Evolutionary conservation across 2,329 filamentous ascomycete genomes (phyloP).

Genomic region (Mycocentrospora acerina): DNA sequence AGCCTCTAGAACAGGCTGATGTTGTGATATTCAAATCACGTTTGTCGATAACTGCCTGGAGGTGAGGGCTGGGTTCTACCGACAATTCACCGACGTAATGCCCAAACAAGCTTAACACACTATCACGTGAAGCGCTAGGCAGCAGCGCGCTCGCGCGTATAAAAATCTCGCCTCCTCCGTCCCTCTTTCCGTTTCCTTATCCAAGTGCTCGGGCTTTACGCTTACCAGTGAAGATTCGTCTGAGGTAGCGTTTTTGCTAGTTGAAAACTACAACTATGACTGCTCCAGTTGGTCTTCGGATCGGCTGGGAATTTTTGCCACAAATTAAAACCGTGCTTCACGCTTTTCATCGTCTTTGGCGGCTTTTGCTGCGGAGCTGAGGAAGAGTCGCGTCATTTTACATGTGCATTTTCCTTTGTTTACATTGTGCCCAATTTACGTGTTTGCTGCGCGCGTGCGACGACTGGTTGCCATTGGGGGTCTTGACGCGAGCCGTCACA

Average conservation of each 20-base stretch:
- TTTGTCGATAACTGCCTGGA: no score
- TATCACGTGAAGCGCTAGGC: background rate
- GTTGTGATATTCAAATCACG: no score
- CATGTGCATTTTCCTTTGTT: no score
- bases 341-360: conserved; percentile 33
- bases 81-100: no score
- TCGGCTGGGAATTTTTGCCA: conserved; percentile 81
- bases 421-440: no score
- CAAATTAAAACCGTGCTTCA: conserved; percentile 27
- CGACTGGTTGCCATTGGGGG: no score
- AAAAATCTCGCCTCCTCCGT: background rate
- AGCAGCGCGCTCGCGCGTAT: background rate
- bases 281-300: conserved; percentile 70
- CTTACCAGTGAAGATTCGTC: conserved; percentile 85
- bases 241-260: conserved; percentile 87
- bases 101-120: background rate
- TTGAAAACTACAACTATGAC: conserved; percentile 82
- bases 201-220: conserved; percentile 73
- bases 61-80: no score
- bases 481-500: no score
- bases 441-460: no score
- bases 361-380: conserved; percentile 29
- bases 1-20: no score
- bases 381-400: conserved; percentile 21
- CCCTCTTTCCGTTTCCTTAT: conserved; percentile 4